These are phyloP conservation scores for Penicillium simplicissimum DNA, from an alignment of 495 filamentous ascomycete species.

Conservation along the genomic window DNA sequence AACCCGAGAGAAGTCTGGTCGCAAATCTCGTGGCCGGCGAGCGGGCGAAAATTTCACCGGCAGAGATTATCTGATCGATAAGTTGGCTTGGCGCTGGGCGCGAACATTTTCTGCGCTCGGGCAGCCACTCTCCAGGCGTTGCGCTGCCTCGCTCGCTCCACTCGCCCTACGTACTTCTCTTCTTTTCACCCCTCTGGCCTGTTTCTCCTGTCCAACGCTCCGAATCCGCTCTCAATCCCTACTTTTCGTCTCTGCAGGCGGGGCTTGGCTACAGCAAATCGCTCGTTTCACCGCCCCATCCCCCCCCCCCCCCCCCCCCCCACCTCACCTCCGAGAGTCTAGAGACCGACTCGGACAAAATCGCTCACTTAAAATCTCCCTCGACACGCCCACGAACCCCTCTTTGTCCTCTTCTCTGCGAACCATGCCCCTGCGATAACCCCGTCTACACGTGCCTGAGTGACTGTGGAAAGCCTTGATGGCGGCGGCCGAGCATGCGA, in stretches of 20 bases:
- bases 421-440: conserved; percentile 37
- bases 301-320: conserved; percentile 10
- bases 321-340: not conserved
- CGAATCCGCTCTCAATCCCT: conserved; percentile 1
- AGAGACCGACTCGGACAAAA: conserved; percentile 19
- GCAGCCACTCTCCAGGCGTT: not conserved
- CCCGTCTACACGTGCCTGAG: conserved; percentile 25
- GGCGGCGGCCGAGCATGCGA: conserved; percentile 48
- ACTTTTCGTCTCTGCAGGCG: conserved; percentile 18
- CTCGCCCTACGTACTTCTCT: conserved; percentile 10
- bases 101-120: conserved; percentile 26
- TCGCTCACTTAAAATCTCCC: conserved; percentile 23
- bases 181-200: conserved; percentile 7
- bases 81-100: conserved; percentile 27
- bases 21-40: conserved; percentile 2
- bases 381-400: conserved; percentile 1
- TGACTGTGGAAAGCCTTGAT: conserved; percentile 34
- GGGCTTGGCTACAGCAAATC: conserved; percentile 28
- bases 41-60: conserved; percentile 21
- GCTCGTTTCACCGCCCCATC: conserved; percentile 40
- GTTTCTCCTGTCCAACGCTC: conserved; percentile 2
- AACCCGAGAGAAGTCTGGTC: not conserved
- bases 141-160: conserved; percentile 13
- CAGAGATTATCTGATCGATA: conserved; percentile 37
- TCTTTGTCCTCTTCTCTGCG: conserved; percentile 2